Base-by-base conservation (phyloP, 1,139 yeast species). In the Yamadazyma friedrichii region DNA sequence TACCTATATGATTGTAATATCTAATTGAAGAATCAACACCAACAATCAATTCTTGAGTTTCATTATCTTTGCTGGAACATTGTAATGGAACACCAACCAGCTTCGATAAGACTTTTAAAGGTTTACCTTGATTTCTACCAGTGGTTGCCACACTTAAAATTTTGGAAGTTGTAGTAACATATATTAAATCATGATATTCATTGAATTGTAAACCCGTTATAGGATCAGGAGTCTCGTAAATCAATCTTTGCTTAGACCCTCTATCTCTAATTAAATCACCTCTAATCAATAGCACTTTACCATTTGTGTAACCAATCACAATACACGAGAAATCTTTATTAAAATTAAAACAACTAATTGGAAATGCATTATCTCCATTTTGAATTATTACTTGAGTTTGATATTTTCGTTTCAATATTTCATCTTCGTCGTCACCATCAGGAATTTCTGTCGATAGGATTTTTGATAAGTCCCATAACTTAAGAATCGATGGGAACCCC, bases 261-360 rank as follows among this genome's bases (percentile, higher is more conserved):
- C 96, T 65, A 55, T 94, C 99, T 50, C 93, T 78, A 2, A 87
- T 54, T 35, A 94, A 64, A 59, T 93, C 98, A 6, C 98, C 99
- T 46, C 98, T 65, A 0, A 91, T 78, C 3, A 91, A 65, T 6
- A 91, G 68, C 2, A 91, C 93, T 22, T 82, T 75, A 6, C 99
- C 99, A 59, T 89, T 87, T 15, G 95, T 84, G 56, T 82, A 89
- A 0, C 98, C 98, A 29, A 89, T 65, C 0, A 87, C 95, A 4
- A 88, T 59, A 40, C 88, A 78, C 1, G 87, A 70, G 43, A 82
- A 70, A 49, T 83, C 86, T 3, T 59, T 52, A 28, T 80, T 76
- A 42, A 78, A 67, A 20, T 75, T 72, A 45, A 86, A 75, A 31
- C 87, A 79, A 9, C 95, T 81, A 36, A 88, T 65, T 0, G 96